phyloP scores from a whole-genome alignment of 257 asterid species.

The Haberlea rhodopensis region DNA sequence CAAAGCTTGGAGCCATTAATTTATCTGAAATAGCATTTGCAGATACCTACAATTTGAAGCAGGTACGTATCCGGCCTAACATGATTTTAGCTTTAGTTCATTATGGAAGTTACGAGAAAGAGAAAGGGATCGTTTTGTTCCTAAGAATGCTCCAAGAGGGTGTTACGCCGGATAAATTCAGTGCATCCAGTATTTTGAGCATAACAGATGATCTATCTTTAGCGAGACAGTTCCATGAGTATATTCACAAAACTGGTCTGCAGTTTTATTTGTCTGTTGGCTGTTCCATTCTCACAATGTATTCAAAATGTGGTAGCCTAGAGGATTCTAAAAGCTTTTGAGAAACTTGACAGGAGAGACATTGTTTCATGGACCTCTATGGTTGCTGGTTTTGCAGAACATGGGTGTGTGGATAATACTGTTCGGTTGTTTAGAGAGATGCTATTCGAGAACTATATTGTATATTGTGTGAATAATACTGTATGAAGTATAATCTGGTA shows the following conservation, averaged over 20 bases:
- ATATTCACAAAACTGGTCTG: constrained; percentile 51
- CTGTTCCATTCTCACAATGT: constrained; percentile 74
- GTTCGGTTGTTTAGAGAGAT: constrained; percentile 55
- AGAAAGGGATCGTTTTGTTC: constrained; percentile 43
- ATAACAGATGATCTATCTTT: constrained; percentile 39
- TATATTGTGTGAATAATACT: too few relatives aligned
- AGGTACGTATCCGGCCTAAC: constrained; percentile 48
- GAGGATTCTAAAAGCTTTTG: constrained; percentile 58
- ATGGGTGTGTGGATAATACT: constrained; percentile 49
- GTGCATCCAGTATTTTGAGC: constrained; percentile 61
- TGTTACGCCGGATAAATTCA: constrained; percentile 49
- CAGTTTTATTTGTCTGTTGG: constrained; percentile 53
- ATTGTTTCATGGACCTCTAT: constrained; percentile 68
- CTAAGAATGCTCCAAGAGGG: constrained; percentile 49
- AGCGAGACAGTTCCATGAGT: constrained; percentile 71
- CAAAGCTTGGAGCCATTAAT: constrained; percentile 53
- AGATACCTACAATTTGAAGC: constrained; percentile 44
- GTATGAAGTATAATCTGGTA: constrained; percentile 30
- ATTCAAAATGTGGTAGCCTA: constrained; percentile 70
- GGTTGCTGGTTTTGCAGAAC: constrained; percentile 62
- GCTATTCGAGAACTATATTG: too few relatives aligned
- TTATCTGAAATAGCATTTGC: constrained; percentile 57
- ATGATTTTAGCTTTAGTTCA: constrained; percentile 70
- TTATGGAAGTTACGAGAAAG: constrained; percentile 37
- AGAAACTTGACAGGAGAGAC: constrained; percentile 58